These are phyloP conservation scores for Scytalidium sp. DNA, from an alignment of 2,329 filamentous ascomycete genomes.

Conservation along the genomic window DNA sequence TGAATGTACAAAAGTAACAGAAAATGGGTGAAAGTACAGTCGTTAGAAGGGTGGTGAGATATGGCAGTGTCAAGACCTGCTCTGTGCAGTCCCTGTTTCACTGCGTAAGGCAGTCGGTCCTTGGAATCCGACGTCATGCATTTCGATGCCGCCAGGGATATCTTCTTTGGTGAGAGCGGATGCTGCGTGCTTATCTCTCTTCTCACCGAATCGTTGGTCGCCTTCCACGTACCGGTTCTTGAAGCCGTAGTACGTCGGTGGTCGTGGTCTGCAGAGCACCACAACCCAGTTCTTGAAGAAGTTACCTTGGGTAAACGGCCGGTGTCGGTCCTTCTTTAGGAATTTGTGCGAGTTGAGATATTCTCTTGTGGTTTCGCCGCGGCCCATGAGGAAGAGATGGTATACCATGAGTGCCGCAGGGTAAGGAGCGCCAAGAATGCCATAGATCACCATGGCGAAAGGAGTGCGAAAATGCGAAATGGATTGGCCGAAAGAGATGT, in stretches of 20 bases:
- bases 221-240: conserved; percentile 74
- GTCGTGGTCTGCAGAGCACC: conserved; percentile 78
- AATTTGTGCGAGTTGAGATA: conserved; percentile 98
- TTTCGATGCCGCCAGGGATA: conserved; percentile 68
- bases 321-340: conserved; percentile 82
- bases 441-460: conserved; percentile 87
- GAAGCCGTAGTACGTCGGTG: conserved; percentile 87
- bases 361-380: conserved; percentile 93
- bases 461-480: conserved; percentile 72
- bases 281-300: conserved; percentile 75
- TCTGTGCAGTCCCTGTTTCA: neutral
- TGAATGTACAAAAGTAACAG: neutral
- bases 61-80: neutral
- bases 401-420: conserved; percentile 82
- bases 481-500: conserved; percentile 64
- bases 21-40: neutral
- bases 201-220: conserved; percentile 74
- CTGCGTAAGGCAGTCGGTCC: conserved; percentile 37
- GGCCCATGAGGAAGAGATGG: conserved; percentile 84
- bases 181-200: conserved; percentile 48
- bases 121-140: conserved; percentile 55
- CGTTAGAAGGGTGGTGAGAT: neutral
- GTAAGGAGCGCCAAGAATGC: conserved; percentile 71
- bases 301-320: conserved; percentile 80
- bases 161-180: conserved; percentile 43